phyloP scores from a whole-genome alignment of 2,329 filamentous ascomycete species.

The Botryotinia narcissicola region DNA sequence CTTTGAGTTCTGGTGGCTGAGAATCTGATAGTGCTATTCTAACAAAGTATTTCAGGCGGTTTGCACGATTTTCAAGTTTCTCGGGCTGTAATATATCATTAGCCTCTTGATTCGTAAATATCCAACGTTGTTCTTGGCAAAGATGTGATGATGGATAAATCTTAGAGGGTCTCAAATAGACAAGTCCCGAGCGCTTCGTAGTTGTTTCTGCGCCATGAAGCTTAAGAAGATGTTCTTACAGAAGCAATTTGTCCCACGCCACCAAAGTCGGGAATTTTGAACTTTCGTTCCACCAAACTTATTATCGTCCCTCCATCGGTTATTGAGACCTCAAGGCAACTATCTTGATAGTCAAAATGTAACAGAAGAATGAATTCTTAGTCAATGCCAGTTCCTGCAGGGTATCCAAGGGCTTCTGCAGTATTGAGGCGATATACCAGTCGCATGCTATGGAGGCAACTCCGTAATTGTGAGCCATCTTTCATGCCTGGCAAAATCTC shows the following conservation, averaged over 20 bases:
- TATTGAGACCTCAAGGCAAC: not conserved
- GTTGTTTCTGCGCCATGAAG: not conserved
- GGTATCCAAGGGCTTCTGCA: not conserved
- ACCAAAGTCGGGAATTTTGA: not conserved
- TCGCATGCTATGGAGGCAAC: not conserved
- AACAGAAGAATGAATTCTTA: not conserved
- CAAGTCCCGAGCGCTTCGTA: not conserved
- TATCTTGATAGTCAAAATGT: not conserved
- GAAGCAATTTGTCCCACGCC: not conserved
- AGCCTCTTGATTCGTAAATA: not conserved
- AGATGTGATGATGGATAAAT: too few species aligned
- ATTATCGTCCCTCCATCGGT: not conserved
- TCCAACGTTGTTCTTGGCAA: not conserved
- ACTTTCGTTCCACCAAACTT: not conserved
- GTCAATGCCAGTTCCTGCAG: not conserved
- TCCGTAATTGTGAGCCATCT: not conserved
- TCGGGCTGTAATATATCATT: not conserved
- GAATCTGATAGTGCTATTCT: not conserved
- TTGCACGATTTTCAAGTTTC: not conserved
- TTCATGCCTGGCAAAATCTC: not conserved
- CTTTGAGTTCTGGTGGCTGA: not conserved
- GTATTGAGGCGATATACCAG: not conserved
- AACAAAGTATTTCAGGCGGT: not conserved
- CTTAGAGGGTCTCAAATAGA: not conserved
- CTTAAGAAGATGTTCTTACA: not conserved